Base-by-base conservation (phyloP, 305 asterid species). In the Solanum aculeatissimum region DNA sequence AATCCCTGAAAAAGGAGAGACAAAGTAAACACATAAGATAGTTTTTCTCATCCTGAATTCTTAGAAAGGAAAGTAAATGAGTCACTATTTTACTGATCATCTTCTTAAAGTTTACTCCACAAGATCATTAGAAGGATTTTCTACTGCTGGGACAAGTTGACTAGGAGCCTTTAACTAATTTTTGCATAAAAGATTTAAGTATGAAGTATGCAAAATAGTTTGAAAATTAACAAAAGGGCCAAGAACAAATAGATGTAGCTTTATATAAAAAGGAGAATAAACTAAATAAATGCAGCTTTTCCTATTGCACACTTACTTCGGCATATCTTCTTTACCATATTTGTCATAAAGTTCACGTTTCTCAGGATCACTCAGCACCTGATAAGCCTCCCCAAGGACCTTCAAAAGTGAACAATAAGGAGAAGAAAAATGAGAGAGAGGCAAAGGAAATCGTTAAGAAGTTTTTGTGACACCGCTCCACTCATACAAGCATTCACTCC, bases 351-450 rank as follows among this genome's bases (percentile, higher is more conserved):
- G 89, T 87, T 91, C 92, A 60, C 97, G 97, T 83, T 92, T 92
- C 80, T 86, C 92, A 47, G 95, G 95, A 88, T 92, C 95, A 85
- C 95, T 92, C 88, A 95, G 87, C 85, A 95, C 95, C 89, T 94
- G 98, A 88, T 94, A 95, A 35, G 98, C 98, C 91, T 94, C 98
- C 65, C 95, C 97, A 16, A 95, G 93, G 51, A 90, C 91, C 98
- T 95, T 83, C 75, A 89, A n/a, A 72, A 70, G 86, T 77, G 43
- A 85, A 69, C 62, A 81, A 29, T 29, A 35, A 66, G 81, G 27
- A 68, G 42, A 43, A 45, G 11, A 68, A 32, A 35, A 51, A 83
- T 83, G 81, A 47, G 58, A 83, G 32, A 10, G n/a, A 18, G 51
- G 35, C 47, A 53, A 53, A 27, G 78, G 10, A 68, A 12, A 11